Evolutionary conservation across 2,329 filamentous ascomycete genomes (phyloP), one percentile per base, ranked within the genome.

Genomic region (Pezicula neosporulosa): DNA sequence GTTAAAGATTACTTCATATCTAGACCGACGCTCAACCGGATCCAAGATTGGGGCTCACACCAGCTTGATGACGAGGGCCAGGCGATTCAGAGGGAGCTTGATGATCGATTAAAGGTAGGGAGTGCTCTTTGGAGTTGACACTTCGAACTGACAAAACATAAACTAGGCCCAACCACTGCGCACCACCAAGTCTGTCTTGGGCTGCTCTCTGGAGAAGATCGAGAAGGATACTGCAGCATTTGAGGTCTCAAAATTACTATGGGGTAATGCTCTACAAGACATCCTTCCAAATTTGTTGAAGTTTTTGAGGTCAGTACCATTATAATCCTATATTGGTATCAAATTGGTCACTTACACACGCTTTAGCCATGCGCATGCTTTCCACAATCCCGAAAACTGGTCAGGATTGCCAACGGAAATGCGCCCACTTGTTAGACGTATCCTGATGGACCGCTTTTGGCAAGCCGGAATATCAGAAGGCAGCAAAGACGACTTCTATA

Each of bases 401-500:
- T 76, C 79, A 9, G 81, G 85, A 30, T 72, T 96, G 15, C 86
- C 91, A 1, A 68, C 75, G 10, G 90, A 95, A 39, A 86, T 95
- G 76, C 85, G 85, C 52, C 73, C 79, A 5, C 83, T 96, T 48
- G 88, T 97, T 37, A 81, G 84, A 41, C 82, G 89, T 19, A 90
- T 97, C 18, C 74, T 99, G 19, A 96, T 91, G 13, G 94, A 99
- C 69, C 82, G 94, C 21, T 99, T 99, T 68, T 99, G 94, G 94
- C 94, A 99, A 74, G 90, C 92, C 6, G 94, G 94, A 9, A 99
- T 99, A 47, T 97, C 94, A 0, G 89, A 87, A 55, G 94, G 96
- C 24, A 97, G 90, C 61, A 91, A 94, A 67, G 94, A 97, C 56
- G 93, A 97, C 52, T 99, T 99, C 67, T 97, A 97, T 68, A 89